Conservation (phyloP, 129 eudicot genomes). For the carrot (Daucus carota) region DH1_v3.0 NC_030388.2:32825501-32826000, state of each 20-base stretch:
- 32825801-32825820: constrained; percentile 28
- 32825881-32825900: constrained; percentile 62
- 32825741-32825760: constrained; percentile 57
- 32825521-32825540: constrained; percentile 71
- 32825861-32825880: constrained; percentile 51
- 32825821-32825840: constrained; percentile 48
- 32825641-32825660: constrained; percentile 71
- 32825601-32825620: constrained; percentile 70
- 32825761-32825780: constrained; percentile 27
- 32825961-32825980: constrained; percentile 50
- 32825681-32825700: constrained; percentile 40
- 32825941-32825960: constrained; percentile 60
- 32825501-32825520: constrained; percentile 58
- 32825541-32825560: constrained; percentile 86
- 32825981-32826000: constrained; percentile 51
- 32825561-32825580: constrained; percentile 74
- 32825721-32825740: constrained; percentile 35
- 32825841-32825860: constrained; percentile 60
- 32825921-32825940: constrained; percentile 56
- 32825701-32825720: constrained; percentile 42
- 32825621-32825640: constrained; percentile 69
- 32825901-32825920: constrained; percentile 74
- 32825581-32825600: constrained; percentile 92
- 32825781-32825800: constrained; percentile 46
- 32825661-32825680: constrained; percentile 42